Conservation (phyloP, 306 rosid genomes). For the Rosa lucieae region DNA sequence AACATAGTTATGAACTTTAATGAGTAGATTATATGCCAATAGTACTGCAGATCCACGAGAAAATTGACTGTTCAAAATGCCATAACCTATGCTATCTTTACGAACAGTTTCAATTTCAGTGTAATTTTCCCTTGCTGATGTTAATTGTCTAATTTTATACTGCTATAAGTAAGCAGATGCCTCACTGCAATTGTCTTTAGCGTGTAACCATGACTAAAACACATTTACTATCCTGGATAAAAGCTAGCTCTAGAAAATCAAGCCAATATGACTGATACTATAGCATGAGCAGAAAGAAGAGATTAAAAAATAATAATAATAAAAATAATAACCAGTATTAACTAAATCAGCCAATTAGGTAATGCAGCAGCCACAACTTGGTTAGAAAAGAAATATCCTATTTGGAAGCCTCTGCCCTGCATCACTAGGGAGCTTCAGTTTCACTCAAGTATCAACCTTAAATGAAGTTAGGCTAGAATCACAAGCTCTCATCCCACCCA, state of each 20-base stretch:
- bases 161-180: slow-evolving; percentile 33
- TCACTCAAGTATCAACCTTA: slow-evolving; percentile 4
- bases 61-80: slow-evolving; percentile 42
- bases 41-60: slow-evolving; percentile 55
- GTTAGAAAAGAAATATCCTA: neutral
- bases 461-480: neutral
- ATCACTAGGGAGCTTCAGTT: neutral
- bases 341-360: neutral
- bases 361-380: neutral
- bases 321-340: neutral
- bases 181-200: slow-evolving; percentile 13
- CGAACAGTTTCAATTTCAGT: slow-evolving; percentile 47
- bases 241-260: neutral
- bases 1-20: slow-evolving; percentile 4
- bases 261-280: neutral
- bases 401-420: neutral
- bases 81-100: slow-evolving; percentile 44
- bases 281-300: neutral
- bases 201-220: slow-evolving; percentile 12
- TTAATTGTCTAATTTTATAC: slow-evolving; percentile 75
- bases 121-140: slow-evolving; percentile 41
- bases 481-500: neutral
- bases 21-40: slow-evolving; percentile 37
- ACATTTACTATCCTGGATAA: neutral
- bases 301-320: too few relatives aligned